Percentiles rank a stretch among this genome's conserved stretches.
Evolutionary conservation across 2,329 filamentous ascomycete genomes (phyloP).

Genomic region (Fusarium tricinctum): DNA sequence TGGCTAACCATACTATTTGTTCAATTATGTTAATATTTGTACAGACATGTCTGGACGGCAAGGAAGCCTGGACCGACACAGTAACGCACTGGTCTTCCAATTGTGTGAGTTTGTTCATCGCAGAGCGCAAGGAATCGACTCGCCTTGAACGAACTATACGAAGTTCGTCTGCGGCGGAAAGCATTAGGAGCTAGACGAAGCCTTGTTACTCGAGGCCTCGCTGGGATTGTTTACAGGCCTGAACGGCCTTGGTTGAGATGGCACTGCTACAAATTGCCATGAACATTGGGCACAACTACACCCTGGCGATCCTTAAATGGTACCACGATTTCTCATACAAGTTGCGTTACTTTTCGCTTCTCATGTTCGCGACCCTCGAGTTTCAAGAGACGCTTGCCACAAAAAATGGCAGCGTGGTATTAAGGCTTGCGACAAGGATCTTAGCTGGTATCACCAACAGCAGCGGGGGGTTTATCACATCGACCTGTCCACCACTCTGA

Average conservation of each 20-base stretch:
- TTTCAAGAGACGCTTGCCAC: conserved; percentile 39
- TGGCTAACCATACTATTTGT: not conserved
- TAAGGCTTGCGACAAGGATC: conserved; percentile 30
- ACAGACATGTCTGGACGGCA: conserved; percentile 49
- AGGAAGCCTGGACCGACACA: conserved; percentile 45
- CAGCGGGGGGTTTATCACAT: conserved; percentile 42
- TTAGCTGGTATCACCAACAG: conserved; percentile 42
- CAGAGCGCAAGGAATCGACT: conserved; percentile 9
- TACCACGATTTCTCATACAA: conserved; percentile 34
- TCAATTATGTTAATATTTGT: conserved; percentile 8
- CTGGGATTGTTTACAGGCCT: conserved; percentile 11
- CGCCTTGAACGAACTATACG: conserved; percentile 7
- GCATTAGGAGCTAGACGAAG: conserved; percentile 4
- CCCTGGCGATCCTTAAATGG: conserved; percentile 34
- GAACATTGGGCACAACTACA: conserved; percentile 18
- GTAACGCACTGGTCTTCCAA: conserved; percentile 28
- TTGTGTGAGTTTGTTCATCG: conserved; percentile 12
- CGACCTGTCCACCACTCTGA: conserved; percentile 36
- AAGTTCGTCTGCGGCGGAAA: conserved; percentile 1
- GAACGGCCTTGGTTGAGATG: conserved; percentile 14
- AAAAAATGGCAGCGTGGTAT: conserved; percentile 32
- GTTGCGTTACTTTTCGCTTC: conserved; percentile 31
- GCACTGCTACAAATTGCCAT: conserved; percentile 20
- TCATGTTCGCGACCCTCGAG: conserved; percentile 23
- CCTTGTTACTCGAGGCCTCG: conserved; percentile 7